Evolutionary conservation across 2,329 filamentous ascomycete species (phyloP).

Genomic region (Colletotrichum salicis): DNA sequence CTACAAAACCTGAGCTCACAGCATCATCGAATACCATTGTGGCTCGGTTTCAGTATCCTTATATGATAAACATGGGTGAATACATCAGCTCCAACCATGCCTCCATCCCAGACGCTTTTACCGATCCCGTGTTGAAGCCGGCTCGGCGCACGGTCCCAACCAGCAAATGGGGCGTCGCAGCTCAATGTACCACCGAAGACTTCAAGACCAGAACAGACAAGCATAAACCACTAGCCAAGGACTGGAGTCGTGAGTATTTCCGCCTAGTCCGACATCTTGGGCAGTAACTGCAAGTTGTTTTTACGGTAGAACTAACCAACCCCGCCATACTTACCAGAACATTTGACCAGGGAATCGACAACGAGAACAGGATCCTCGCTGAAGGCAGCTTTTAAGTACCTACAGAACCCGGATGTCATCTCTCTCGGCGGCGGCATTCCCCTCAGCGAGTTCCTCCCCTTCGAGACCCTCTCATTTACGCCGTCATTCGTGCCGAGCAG

Average conservation of each 20-base stretch:
- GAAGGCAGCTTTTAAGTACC: conserved; percentile 8
- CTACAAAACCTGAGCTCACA: background rate
- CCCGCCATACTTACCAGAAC: background rate
- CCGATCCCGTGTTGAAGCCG: background rate
- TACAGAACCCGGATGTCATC: conserved; percentile 3
- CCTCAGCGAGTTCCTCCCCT: conserved; percentile 1
- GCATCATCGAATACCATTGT: too few species aligned
- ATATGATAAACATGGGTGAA: background rate
- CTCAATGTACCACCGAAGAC: background rate
- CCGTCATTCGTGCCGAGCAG: background rate
- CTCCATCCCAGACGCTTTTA: background rate
- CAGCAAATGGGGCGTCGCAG: conserved; percentile 5
- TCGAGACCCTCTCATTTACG: background rate
- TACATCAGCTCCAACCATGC: background rate
- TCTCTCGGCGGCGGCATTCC: conserved; percentile 7
- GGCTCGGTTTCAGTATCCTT: background rate
- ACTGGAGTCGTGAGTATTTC: background rate
- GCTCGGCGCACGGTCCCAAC: background rate
- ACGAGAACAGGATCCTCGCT: background rate
- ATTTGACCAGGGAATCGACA: background rate
- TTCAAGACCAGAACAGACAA: background rate
- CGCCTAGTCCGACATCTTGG: background rate
- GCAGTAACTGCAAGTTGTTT: background rate
- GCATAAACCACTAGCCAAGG: background rate
- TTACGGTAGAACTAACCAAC: background rate